A percentile compares a stretch with the other conserved stretches of the same genome.
These are phyloP conservation scores for Termitomyces sp. DNA, from an alignment of 768 basidiomycete genomes.

Conservation along the genomic window DNA sequence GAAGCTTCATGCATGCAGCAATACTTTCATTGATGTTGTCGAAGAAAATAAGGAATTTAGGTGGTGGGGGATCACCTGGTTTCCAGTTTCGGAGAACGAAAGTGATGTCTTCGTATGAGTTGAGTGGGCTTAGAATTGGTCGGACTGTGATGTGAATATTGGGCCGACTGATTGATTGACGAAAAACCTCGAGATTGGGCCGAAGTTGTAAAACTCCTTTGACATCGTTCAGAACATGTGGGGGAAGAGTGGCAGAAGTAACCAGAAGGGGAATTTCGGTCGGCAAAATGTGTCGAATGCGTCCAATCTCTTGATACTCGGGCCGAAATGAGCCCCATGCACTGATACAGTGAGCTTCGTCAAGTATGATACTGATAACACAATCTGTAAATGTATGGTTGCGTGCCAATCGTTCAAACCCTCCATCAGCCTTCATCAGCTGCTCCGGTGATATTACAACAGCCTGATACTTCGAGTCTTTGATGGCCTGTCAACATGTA, in stretches of 20 bases:
- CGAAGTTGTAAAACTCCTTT: too few species aligned
- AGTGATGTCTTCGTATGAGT: conserved; percentile 6
- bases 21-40: conserved; percentile 2
- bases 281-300: too few species aligned
- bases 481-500: too few species aligned
- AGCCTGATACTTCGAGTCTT: too few species aligned
- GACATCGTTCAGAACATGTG: too few species aligned
- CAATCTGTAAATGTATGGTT: background rate
- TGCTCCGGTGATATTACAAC: background rate
- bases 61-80: background rate
- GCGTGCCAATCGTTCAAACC: background rate
- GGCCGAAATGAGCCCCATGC: too few species aligned
- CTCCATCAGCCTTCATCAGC: background rate
- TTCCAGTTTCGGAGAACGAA: conserved; percentile 6
- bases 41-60: conserved; percentile 7
- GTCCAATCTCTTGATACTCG: too few species aligned
- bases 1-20: background rate
- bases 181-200: too few species aligned
- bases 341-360: too few species aligned
- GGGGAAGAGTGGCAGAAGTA: too few species aligned
- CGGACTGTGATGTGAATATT: conserved; percentile 7
- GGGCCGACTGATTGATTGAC: conserved; percentile 1
- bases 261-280: too few species aligned
- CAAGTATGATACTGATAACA: background rate
- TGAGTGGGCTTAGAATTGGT: conserved; percentile 5